These are phyloP conservation scores for Leccinum longicurvipes DNA, from an alignment of 768 basidiomycete species.

Conservation along the genomic window DNA sequence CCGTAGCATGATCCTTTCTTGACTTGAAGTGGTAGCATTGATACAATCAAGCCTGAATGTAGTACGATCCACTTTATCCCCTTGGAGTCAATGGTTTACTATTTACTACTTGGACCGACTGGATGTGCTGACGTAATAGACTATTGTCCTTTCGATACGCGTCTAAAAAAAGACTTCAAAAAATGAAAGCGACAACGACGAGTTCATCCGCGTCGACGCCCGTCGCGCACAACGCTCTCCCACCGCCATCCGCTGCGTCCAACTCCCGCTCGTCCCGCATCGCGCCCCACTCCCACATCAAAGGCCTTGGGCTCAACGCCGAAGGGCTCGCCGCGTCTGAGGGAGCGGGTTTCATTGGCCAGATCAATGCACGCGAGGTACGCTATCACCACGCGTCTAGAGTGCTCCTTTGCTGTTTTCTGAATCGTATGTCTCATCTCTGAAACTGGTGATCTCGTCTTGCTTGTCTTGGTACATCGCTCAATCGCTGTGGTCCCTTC, in stretches of 20 bases:
- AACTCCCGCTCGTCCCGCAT: conserved; percentile 73
- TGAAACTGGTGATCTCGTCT: background rate
- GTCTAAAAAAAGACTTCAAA: background rate
- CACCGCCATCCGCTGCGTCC: conserved; percentile 61
- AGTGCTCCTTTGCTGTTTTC: background rate
- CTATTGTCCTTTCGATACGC: background rate
- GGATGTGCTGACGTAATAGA: background rate
- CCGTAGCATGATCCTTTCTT: no score
- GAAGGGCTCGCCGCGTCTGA: conserved; percentile 77
- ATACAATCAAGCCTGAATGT: no score
- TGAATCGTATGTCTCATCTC: background rate
- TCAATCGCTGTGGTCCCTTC: background rate
- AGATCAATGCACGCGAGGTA: conserved; percentile 88
- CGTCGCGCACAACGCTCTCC: conserved; percentile 69
- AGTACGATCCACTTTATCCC: no score
- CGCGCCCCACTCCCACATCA: conserved; percentile 94
- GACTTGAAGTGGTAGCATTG: no score
- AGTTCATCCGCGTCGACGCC: conserved; percentile 47
- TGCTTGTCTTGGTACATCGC: background rate
- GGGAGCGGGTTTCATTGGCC: conserved; percentile 87
- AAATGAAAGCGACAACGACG: conserved; percentile 41
- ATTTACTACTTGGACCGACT: no score
- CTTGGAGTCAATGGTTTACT: no score
- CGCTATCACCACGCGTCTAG: conserved; percentile 5
- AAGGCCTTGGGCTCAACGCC: conserved; percentile 84